These are phyloP conservation scores for Exophiala sp. DNA, from an alignment of 2,329 filamentous ascomycete species.

Conservation along the genomic window DNA sequence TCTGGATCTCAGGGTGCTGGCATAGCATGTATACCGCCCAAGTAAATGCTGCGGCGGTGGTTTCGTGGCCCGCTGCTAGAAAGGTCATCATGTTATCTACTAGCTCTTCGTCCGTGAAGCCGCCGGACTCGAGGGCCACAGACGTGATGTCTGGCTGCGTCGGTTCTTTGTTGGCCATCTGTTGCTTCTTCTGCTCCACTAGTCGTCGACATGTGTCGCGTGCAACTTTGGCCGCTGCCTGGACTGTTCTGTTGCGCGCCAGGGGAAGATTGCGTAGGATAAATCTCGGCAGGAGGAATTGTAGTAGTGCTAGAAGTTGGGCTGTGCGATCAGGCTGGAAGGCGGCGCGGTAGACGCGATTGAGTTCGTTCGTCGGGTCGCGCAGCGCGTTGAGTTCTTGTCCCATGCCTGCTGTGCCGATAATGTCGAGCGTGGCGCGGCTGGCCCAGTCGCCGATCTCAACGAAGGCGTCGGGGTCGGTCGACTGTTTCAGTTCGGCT, in stretches of 20 bases:
- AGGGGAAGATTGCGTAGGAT: slow-evolving; percentile 61
- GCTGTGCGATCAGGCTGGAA: slow-evolving; percentile 51
- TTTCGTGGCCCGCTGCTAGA: slow-evolving; percentile 57
- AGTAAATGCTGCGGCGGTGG: slow-evolving; percentile 30
- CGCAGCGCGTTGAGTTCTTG: slow-evolving; percentile 62
- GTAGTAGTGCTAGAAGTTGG: slow-evolving; percentile 53
- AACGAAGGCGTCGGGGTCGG: slow-evolving; percentile 41
- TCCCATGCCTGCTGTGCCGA: slow-evolving; percentile 65
- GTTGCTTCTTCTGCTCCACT: slow-evolving; percentile 62
- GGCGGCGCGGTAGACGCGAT: slow-evolving; percentile 50
- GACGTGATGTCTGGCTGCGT: slow-evolving; percentile 68
- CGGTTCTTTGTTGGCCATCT: slow-evolving; percentile 45
- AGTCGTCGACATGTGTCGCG: slow-evolving; percentile 62
- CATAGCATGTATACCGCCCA: slow-evolving; percentile 32
- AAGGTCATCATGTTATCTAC: slow-evolving; percentile 89
- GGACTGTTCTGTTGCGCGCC: slow-evolving; percentile 61
- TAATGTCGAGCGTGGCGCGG: slow-evolving; percentile 67
- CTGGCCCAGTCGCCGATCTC: slow-evolving; percentile 60
- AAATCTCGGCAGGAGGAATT: slow-evolving; percentile 57
- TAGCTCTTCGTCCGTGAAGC: slow-evolving; percentile 71
- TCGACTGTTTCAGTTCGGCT: slow-evolving; percentile 30
- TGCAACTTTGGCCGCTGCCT: slow-evolving; percentile 52
- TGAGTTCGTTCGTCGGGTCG: slow-evolving; percentile 56
- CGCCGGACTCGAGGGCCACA: slow-evolving; percentile 69
- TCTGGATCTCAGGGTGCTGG: slow-evolving; percentile 30